Evolutionary conservation across 805 yeast genomes (phyloP), one percentile per base, ranked within the genome.

Genomic region (Tetrapisispora iriomotensis): DNA sequence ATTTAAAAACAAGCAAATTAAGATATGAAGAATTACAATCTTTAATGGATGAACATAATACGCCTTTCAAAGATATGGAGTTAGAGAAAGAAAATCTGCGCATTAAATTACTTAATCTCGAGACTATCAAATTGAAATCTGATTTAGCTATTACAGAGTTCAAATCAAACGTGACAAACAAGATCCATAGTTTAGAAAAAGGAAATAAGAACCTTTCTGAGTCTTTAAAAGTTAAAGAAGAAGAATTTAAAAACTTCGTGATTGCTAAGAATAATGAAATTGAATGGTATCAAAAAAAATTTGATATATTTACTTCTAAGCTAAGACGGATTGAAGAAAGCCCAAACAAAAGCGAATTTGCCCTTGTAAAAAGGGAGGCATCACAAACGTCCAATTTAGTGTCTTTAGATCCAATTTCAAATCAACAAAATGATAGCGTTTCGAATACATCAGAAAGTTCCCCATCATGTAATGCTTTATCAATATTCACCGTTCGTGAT

Each of bases 221-320:
- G 10, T 13, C 28, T 12, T 34, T 36, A 24, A 10, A 17, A 13
- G 7, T 17, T 19, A 36, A 31, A 22, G 25, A 21, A 21, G 35
- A 23, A n/a, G 37, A 35, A 23, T 12, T 27, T 12, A 15, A 32
- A 10, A 15, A 8, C 6, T 27, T 32, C 3, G 29, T 22, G 6
- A 25, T 23, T 25, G 23, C 36, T 6, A 64, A 72, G 3, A 82
- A 74, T 34, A 53, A 70, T 20, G 75, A 77, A 34, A 64, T 75
- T 29, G 70, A 66, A 36, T 72, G 77, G 38, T 67, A 68, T 59
- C 71, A 81, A 64, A 75, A 72, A 34, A 78, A 78, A 53, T 70
- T 81, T 28, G 82, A 78, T 40, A 62, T 69, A 15, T 58, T 82
- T 24, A 64, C 30, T 2, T 15, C n/a, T 4, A 31, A 22, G 18